Base-by-base conservation (phyloP, 2,329 filamentous ascomycete genomes). In the Xylaria sp. region DNA sequence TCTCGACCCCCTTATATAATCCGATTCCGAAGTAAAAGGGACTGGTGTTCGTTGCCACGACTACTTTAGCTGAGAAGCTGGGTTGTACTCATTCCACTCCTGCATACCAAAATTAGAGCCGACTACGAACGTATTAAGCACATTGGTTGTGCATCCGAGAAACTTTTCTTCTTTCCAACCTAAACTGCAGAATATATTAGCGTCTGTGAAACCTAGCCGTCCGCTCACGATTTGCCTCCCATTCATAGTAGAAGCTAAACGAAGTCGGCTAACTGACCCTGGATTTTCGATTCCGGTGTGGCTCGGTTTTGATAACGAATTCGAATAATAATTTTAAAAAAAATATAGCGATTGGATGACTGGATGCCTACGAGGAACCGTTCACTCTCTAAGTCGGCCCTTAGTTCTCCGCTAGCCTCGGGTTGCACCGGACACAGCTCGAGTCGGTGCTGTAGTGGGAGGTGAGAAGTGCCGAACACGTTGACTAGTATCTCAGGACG, bases 141-240 rank as follows among this genome's bases (percentile, higher is more conserved):
- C 64, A 60, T 48, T 34, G 45, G n/a, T 27, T n/a, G 24, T 21
- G 39, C 27, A 30, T 61, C 50, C 17, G 14, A 21, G 17, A 24
- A n/a, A 27, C 30, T 39, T 27, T 27, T 27, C 32, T 39, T 19
- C 36, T 48, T 19, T 42, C 19, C 27, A 53, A 50, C 59, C 61
- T 57, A 30, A 50, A 50, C 19, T 54, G 2, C 24, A 64, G 30
- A 67, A 21, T 2, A 50, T 47, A 47, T 69, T 61, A 67, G 67
- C 53, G 57, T 45, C 24, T 51, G 32, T 39, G 24, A 42, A n/a
- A 39, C 17, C 36, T 57, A 19, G 45, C 48, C 14, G 32, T 34
- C 21, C 24, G 42, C 50, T 34, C 8, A 9, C n/a, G 39, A 61
- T 47, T 21, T 30, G 34, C 4, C 17, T 24, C 14, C 45, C 4